Base-by-base conservation (phyloP, 768 basidiomycete genomes). In the Mycena metata region DNA sequence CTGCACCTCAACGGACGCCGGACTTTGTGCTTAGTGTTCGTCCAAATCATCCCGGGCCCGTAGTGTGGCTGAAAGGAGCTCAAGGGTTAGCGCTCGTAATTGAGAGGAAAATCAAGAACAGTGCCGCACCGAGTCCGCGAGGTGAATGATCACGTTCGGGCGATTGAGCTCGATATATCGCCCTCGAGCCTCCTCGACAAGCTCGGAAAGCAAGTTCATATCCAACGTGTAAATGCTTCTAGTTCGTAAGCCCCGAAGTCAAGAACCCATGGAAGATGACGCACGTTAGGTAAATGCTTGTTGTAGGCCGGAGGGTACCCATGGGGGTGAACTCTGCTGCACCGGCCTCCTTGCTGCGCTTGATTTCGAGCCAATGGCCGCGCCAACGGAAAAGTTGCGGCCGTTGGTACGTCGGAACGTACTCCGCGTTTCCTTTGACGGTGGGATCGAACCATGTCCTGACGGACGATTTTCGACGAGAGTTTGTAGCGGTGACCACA, bases 381-480 rank as follows among this genome's bases (percentile, higher is more conserved):
- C 78, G 79, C 82, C 83, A 85, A 46, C 79, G 72, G 68, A 85
- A 85, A 3, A 85, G 74, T 39, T 85, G 84, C 4, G 83, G 80
- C 2, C 64, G 68, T 24, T 79, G 75, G 60, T 81, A 84, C 0
- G 79, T 80, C 1, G 85, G 85, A 0, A 84, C 80, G 69, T 81
- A 85, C 46, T 85, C 83, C 0, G 81, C 82, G 60, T 80, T 75
- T 17, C 46, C 76, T 75, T 52, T 73, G 73, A 19, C 51, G 35
- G 11, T 74, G 62, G 55, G 52, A 42, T 70, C 69, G 19, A 26
- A 21, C 49, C 43, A 51, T 5, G 64, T 60, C 35, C 45, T 30
- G 16, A 71, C 66, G 17, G 65, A 50, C 69, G 65, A 71, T 19
- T 71, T 71, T 49, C 69, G 65, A 33, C 77, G 76, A 3, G 83